Evolutionary conservation across 2,329 filamentous ascomycete species (phyloP).

Genomic region (Gaeumannomyces sp.): DNA sequence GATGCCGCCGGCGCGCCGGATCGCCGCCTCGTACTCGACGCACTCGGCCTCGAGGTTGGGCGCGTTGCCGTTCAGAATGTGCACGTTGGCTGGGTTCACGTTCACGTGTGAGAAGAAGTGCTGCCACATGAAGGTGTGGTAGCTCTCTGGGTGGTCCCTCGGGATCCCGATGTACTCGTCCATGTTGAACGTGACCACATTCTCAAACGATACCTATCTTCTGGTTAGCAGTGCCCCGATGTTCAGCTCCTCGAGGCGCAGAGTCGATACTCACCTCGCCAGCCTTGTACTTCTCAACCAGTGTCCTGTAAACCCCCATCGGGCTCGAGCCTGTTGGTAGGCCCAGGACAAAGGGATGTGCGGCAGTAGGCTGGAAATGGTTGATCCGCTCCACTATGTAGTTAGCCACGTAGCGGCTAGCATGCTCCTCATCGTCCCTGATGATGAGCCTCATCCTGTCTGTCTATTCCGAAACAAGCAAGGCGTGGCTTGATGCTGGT

Average conservation of each 20-base stretch:
- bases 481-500: slow-evolving; percentile 11
- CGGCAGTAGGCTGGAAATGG: slow-evolving; percentile 55
- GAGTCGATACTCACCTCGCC: slow-evolving; percentile 31
- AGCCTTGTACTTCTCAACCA: slow-evolving; percentile 56
- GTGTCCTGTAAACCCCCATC: slow-evolving; percentile 60
- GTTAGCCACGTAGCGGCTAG: slow-evolving; percentile 63
- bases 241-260: not conserved
- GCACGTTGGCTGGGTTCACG: slow-evolving; percentile 60
- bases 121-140: slow-evolving; percentile 79
- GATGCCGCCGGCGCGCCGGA: slow-evolving; percentile 62
- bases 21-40: slow-evolving; percentile 65
- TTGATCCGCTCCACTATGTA: slow-evolving; percentile 71
- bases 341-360: slow-evolving; percentile 64
- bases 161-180: slow-evolving; percentile 73
- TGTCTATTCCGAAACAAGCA: slow-evolving; percentile 1
- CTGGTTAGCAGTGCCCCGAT: too few species aligned
- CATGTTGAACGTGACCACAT: slow-evolving; percentile 67
- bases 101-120: slow-evolving; percentile 73
- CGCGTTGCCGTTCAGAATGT: slow-evolving; percentile 70
- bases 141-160: slow-evolving; percentile 68
- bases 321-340: slow-evolving; percentile 69
- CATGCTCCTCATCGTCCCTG: slow-evolving; percentile 54
- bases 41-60: slow-evolving; percentile 64
- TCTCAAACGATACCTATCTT: slow-evolving; percentile 35
- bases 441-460: slow-evolving; percentile 66